Base-by-base conservation (phyloP, 2,329 filamentous ascomycete genomes). In the Fusarium chuoi region DNA sequence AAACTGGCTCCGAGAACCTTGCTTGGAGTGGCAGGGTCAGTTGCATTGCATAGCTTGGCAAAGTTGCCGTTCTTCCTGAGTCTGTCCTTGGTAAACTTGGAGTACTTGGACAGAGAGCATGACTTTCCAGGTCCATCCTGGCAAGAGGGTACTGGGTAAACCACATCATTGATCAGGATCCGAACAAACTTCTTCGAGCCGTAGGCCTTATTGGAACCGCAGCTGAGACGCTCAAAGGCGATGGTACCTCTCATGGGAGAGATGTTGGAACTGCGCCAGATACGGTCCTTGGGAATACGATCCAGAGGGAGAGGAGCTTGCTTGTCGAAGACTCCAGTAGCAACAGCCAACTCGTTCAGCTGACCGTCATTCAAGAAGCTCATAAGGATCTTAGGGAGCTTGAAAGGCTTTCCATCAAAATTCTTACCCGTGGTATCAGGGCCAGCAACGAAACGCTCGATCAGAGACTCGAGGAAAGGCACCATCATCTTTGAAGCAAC, bases 291-390 rank as follows among this genome's bases (percentile, higher is more conserved):
- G 18, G 87, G 83, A 36, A 87, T 86, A 36, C 81, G 79, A 6
- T 84, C 85, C 4, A 83, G 81, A 0, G 87, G 83, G 2, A 92
- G 84, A 5, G 83, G 78, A 7, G 80, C 75, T 74, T 92, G 85
- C 14, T 84, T 81, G 68, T 92, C 90, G 73, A 91, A 92, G 3
- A 92, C 85, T 2, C 91, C 91, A 22, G 87, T 86, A 11, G 87
- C 86, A 4, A 89, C 86, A 1, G 88, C 86, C 12, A 92, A 82
- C 79, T 93, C 87, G 55, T 87, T 89, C 45, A 92, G 85, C 75
- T 93, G 91, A 7, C 90, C 90, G 74, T 93, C 91, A 68, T 93
- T 92, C 42, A 90, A 82, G 78, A 93, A 93, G 2, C 85, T 85
- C 56, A 90, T 87, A 17, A 92, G 84, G 26, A 93, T 82, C 45